phyloP scores from a whole-genome alignment of 2,329 filamentous ascomycete genomes.

The Ceratocystis ficicola region DNA sequence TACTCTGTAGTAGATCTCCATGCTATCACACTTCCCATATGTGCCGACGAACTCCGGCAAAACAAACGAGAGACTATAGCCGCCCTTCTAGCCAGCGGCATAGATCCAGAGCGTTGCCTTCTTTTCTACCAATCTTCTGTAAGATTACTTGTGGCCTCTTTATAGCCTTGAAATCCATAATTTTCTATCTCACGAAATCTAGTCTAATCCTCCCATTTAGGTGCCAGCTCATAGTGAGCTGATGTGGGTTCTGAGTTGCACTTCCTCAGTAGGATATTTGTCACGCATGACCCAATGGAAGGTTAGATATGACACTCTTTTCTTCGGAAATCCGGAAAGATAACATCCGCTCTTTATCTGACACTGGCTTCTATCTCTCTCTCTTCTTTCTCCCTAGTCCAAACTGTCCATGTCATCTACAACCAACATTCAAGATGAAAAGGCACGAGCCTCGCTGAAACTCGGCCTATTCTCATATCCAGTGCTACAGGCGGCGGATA shows the following conservation, averaged over 20 bases:
- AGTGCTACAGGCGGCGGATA: slow-evolving; percentile 87
- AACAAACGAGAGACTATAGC: slow-evolving; percentile 66
- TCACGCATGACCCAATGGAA: slow-evolving; percentile 99
- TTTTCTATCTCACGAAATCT: not conserved
- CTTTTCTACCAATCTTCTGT: slow-evolving; percentile 77
- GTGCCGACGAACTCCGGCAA: slow-evolving; percentile 46
- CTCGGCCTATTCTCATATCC: slow-evolving; percentile 92
- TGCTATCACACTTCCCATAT: slow-evolving; percentile 70
- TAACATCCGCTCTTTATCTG: not conserved
- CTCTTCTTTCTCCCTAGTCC: slow-evolving; percentile 39
- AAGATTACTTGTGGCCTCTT: slow-evolving; percentile 20
- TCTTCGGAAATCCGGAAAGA: not conserved
- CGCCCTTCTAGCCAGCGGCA: slow-evolving; percentile 67
- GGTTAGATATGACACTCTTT: slow-evolving; percentile 35
- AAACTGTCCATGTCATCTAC: slow-evolving; percentile 56
- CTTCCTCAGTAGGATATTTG: slow-evolving; percentile 85
- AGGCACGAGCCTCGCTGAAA: slow-evolving; percentile 52
- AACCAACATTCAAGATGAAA: slow-evolving; percentile 45
- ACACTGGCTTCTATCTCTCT: not conserved
- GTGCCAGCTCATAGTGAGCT: slow-evolving; percentile 72
- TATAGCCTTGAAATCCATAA: not conserved
- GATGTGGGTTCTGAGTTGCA: slow-evolving; percentile 94
- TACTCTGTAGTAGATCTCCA: slow-evolving; percentile 91
- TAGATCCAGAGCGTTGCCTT: slow-evolving; percentile 62
- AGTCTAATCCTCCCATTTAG: slow-evolving; percentile 30